Conservation (phyloP, 1,284 basidiomycete genomes). For the Volvariella volvacea region DNA sequence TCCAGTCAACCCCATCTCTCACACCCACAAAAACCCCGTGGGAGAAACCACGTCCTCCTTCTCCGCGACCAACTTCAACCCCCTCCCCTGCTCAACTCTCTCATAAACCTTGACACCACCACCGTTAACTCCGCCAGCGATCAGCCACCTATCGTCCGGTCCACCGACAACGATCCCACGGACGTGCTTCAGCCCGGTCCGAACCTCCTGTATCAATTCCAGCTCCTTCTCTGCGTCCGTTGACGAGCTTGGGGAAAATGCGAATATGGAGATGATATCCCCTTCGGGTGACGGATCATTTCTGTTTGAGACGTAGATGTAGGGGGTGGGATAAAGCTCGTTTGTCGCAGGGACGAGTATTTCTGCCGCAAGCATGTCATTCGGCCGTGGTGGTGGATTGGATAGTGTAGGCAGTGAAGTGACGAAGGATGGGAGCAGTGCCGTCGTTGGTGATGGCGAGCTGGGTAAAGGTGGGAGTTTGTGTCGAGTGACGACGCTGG, state of each 20-base stretch:
- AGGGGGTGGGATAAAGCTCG: conserved; percentile 33
- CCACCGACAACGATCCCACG: conserved; percentile 49
- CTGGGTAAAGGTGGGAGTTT: conserved; percentile 33
- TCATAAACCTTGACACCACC: conserved; percentile 49
- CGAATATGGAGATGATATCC: conserved; percentile 57
- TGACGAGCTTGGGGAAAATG: conserved; percentile 23
- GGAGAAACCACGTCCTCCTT: conserved; percentile 29
- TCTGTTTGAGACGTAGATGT: conserved; percentile 58
- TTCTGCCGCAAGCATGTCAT: conserved; percentile 50
- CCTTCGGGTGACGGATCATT: conserved; percentile 55
- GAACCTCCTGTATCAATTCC: conserved; percentile 39
- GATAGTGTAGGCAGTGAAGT: conserved; percentile 38
- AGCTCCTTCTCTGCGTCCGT: conserved; percentile 23
- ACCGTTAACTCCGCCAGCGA: conserved; percentile 40
- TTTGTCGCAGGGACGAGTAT: conserved; percentile 45
- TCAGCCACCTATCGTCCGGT: conserved; percentile 36
- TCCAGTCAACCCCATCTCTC: too few species aligned
- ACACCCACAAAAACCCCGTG: conserved; percentile 45
- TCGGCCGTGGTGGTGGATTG: conserved; percentile 28
- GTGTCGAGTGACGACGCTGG: conserved; percentile 49
- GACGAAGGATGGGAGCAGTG: conserved; percentile 30
- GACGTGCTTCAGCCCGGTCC: conserved; percentile 44
- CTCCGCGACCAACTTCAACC: conserved; percentile 34
- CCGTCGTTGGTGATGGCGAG: conserved; percentile 27
- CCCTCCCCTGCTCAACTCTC: conserved; percentile 39